Base-by-base conservation (phyloP, 768 basidiomycete genomes). In the Aureoboletus auriporus region DNA sequence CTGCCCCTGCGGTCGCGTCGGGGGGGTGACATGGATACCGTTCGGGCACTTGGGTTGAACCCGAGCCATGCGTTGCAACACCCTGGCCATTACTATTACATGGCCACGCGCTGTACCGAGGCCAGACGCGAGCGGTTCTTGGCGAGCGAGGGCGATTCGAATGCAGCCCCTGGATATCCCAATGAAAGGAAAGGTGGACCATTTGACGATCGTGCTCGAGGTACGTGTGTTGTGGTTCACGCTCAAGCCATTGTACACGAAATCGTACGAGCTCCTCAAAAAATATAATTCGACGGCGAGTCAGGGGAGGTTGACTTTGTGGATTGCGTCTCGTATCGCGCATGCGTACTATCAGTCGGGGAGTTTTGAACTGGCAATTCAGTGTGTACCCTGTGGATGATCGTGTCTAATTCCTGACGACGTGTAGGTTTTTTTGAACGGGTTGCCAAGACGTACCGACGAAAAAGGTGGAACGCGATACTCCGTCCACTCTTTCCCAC, bases 121-220 rank as follows among this genome's bases (percentile, higher is more conserved):
- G 75, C 80, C 52, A 72, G 95, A 26, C 70, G 83, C 35, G 75
- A 80, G 54, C 74, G 84, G 28, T 98, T 86, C 62, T 53, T 85
- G 44, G 71, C 72, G 14, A 71, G 72, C 9, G 82, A 88, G 39
- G 68, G 69, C 39, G 56, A 63, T 2, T n/a, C n/a, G n/a, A 56
- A 60, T 36, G 56, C 69, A 6, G 75, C 83, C 1, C n/a, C n/a
- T n/a, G 91, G 91, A 0, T 87, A 88, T 60, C 68, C 73, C 16
- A 95, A 95, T 52, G 95, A 99, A 69, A 87, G n/a, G 84, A 65
- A 97, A 93, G 62, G 88, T 94, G 8, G 92, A 95, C 49, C 94
- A 99, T 63, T 65, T 87, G 16, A 78, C 80, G 2, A 72, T 94
- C 33, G 80, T 90, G 36, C 71, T 95, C 28, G 95, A 99, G 78